Evolutionary conservation across 2,329 filamentous ascomycete species (phyloP).

Genomic region (Cryphonectria japonica): DNA sequence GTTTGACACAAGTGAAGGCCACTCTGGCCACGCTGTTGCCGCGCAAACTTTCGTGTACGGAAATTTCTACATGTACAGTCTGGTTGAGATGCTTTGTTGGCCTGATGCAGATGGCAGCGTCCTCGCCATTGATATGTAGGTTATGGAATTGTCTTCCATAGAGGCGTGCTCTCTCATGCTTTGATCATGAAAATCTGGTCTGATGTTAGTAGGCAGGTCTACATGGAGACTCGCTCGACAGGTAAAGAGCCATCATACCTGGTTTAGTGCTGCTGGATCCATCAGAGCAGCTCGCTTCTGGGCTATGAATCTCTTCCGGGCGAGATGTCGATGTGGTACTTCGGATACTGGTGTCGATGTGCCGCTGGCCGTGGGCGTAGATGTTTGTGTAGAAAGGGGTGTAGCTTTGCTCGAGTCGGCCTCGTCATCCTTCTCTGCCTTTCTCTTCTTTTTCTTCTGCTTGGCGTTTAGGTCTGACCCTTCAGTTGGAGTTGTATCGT

Average conservation of each 20-base stretch:
- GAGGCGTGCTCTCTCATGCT: slow-evolving; percentile 30
- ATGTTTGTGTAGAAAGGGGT: slow-evolving; percentile 43
- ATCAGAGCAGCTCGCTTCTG: slow-evolving; percentile 84
- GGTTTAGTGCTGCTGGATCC: slow-evolving; percentile 81
- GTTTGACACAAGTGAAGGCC: background rate
- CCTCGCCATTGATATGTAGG: background rate
- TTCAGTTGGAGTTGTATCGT: slow-evolving; percentile 34
- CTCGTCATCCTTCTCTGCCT: slow-evolving; percentile 33
- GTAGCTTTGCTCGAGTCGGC: slow-evolving; percentile 46
- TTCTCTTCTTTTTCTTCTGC: slow-evolving; percentile 33
- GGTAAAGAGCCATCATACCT: slow-evolving; percentile 61
- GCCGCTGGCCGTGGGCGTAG: slow-evolving; percentile 49
- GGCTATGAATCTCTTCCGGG: slow-evolving; percentile 81
- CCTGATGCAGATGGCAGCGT: background rate
- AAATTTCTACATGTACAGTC: background rate
- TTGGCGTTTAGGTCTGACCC: slow-evolving; percentile 26
- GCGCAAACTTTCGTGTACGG: background rate
- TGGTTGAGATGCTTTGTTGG: background rate
- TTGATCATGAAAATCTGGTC: slow-evolving; percentile 72
- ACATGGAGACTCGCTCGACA: background rate
- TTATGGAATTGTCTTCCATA: slow-evolving; percentile 9
- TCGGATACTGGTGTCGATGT: slow-evolving; percentile 35
- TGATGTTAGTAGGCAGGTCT: slow-evolving; percentile 30
- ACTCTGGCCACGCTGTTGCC: background rate
- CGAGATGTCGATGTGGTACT: slow-evolving; percentile 67